These are phyloP conservation scores for Ascochyta clinopodiicola DNA, from an alignment of 2,329 filamentous ascomycete genomes.

Conservation along the genomic window DNA sequence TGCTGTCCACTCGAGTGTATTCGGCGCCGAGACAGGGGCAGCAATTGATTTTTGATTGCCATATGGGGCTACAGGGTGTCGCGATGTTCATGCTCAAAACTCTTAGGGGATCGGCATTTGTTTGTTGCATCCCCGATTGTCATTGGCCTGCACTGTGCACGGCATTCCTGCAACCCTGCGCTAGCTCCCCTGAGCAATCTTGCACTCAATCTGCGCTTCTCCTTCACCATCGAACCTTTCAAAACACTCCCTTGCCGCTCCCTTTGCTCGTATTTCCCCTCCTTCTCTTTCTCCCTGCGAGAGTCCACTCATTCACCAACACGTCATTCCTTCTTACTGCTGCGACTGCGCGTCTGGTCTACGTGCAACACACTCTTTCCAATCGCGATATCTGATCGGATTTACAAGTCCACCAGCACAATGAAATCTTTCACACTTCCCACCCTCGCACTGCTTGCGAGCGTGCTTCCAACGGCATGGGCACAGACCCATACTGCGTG, in stretches of 20 bases:
- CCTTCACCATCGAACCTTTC: constrained; percentile 31
- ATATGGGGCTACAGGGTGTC: constrained; percentile 3
- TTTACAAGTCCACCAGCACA: constrained; percentile 9
- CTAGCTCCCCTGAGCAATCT: constrained; percentile 24
- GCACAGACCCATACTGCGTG: constrained; percentile 82
- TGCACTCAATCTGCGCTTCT: constrained; percentile 34
- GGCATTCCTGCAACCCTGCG: constrained; percentile 23
- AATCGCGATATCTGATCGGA: constrained; percentile 5
- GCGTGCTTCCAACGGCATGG: constrained; percentile 53
- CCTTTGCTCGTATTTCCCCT: constrained; percentile 23
- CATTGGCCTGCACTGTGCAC: constrained; percentile 16
- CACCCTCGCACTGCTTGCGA: constrained; percentile 46
- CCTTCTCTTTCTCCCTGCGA: constrained; percentile 25
- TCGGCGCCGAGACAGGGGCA: constrained; percentile 3
- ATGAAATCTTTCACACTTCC: constrained; percentile 46
- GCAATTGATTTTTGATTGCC: neutral
- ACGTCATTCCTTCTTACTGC: constrained; percentile 28
- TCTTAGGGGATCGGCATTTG: constrained; percentile 25
- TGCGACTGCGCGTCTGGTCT: constrained; percentile 43
- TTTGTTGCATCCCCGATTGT: constrained; percentile 18
- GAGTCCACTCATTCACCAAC: constrained; percentile 39
- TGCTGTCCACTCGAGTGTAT: constrained; percentile 4
- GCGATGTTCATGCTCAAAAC: constrained; percentile 7
- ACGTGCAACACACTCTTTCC: constrained; percentile 45
- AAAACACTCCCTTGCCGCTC: constrained; percentile 37